These are phyloP conservation scores for Xylaria arbuscula DNA, from an alignment of 2,329 filamentous ascomycete species.

Conservation along the genomic window DNA sequence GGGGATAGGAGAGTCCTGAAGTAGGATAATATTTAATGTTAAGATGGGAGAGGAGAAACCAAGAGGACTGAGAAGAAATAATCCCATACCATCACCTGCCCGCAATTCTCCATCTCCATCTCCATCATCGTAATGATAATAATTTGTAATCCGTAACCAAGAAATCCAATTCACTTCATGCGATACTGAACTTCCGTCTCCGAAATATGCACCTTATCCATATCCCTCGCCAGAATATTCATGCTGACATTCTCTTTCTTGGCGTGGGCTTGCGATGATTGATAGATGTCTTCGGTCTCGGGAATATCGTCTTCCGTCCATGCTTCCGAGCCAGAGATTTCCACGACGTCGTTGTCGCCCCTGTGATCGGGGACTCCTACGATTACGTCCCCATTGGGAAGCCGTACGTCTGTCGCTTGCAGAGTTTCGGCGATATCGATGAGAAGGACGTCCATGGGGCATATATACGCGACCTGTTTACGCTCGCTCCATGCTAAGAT, in stretches of 20 bases:
- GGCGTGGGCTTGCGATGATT: conserved; percentile 6
- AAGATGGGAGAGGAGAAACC: background rate
- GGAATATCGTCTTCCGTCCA: conserved; percentile 44
- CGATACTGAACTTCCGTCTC: conserved; percentile 20
- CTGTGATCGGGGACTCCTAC: conserved; percentile 47
- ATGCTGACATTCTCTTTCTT: conserved; percentile 28
- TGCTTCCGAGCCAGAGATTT: conserved; percentile 42
- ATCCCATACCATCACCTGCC: background rate
- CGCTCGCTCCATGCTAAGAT: conserved; percentile 88
- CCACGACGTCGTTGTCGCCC: conserved; percentile 48
- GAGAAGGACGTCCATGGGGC: conserved; percentile 91
- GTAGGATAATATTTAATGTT: background rate
- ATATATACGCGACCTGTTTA: conserved; percentile 88
- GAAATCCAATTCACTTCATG: conserved; percentile 27
- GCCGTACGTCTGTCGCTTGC: conserved; percentile 73
- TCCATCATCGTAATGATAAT: background rate
- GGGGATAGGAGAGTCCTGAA: no score
- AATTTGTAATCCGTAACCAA: conserved; percentile 19
- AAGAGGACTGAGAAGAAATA: background rate
- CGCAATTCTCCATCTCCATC: background rate
- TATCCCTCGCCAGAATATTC: conserved; percentile 39
- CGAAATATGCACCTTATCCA: conserved; percentile 47
- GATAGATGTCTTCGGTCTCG: conserved; percentile 26
- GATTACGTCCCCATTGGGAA: conserved; percentile 70
- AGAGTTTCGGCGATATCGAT: conserved; percentile 86